phyloP scores from a whole-genome alignment of 2,329 filamentous ascomycete species.

The Pyrenophora graminea region DNA sequence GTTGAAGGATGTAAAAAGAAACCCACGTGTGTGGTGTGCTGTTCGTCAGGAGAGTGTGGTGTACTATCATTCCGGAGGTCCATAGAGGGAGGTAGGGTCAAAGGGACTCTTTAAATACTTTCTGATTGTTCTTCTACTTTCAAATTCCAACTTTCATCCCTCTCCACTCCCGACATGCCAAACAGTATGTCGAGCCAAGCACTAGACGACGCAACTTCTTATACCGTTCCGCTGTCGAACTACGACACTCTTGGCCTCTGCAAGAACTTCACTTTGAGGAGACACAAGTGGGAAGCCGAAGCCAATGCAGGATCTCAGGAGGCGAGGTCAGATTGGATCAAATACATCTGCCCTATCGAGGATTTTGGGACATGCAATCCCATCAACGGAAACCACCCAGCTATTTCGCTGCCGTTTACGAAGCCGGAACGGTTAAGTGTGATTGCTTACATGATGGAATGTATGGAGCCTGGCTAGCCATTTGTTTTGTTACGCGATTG shows the following conservation, averaged over 20 bases:
- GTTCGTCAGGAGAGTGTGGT: too few relatives aligned
- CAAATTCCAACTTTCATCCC: too few relatives aligned
- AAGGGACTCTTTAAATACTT: too few relatives aligned
- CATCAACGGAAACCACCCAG: constrained; percentile 1
- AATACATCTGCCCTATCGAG: neutral
- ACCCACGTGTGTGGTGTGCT: too few relatives aligned
- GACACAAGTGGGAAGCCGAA: neutral
- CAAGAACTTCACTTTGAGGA: neutral
- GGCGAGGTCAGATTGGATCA: constrained; percentile 2
- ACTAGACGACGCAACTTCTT: neutral
- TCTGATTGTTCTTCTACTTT: too few relatives aligned
- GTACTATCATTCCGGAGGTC: too few relatives aligned
- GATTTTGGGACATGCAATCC: constrained; percentile 1
- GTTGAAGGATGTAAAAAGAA: too few relatives aligned
- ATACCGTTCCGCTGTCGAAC: neutral
- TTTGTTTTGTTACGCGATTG: too few relatives aligned
- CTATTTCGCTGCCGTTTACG: neutral
- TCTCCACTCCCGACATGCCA: neutral
- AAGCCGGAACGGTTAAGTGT: neutral
- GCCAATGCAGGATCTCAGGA: neutral
- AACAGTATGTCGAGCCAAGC: neutral
- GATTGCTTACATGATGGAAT: neutral
- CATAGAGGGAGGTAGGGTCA: too few relatives aligned
- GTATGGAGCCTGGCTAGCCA: neutral
- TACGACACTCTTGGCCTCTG: constrained; percentile 2